A percentile compares a stretch with the other conserved stretches of the same genome.
Conservation (phyloP, 805 yeast genomes). For the Pichia nanzhaoensis region DNA sequence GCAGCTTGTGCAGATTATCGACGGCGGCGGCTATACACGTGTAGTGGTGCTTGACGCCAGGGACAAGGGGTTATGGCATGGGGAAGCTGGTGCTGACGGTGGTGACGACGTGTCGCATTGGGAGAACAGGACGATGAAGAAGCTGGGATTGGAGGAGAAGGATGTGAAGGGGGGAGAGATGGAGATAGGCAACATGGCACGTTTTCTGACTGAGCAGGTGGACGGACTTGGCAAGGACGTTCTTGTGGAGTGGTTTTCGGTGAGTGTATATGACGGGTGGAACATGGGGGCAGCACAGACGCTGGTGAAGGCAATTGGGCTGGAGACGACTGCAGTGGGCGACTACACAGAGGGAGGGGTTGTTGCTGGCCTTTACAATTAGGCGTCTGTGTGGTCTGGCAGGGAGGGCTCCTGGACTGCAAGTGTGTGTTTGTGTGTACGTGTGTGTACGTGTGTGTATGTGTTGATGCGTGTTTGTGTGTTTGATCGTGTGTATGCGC, state of each 20-base stretch:
- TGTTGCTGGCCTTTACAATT: too few relatives aligned
- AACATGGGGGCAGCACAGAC: conserved; percentile 7
- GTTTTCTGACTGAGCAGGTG: not conserved
- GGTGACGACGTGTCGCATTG: conserved; percentile 1
- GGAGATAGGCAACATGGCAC: not conserved
- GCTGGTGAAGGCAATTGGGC: not conserved
- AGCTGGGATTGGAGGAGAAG: not conserved
- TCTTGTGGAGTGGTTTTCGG: conserved; percentile 8
- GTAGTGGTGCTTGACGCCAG: conserved; percentile 9
- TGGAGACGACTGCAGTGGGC: not conserved
- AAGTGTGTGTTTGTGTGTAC: too few relatives aligned
- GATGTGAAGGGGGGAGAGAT: not conserved
- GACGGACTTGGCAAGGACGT: not conserved
- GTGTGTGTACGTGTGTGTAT: too few relatives aligned
- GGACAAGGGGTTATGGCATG: conserved; percentile 10
- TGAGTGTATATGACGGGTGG: conserved; percentile 13
- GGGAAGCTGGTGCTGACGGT: not conserved
- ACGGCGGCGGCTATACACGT: not conserved
- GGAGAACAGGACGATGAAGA: not conserved
- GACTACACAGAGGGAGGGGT: too few relatives aligned
- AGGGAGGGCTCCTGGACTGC: too few relatives aligned
- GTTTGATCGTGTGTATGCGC: too few relatives aligned
- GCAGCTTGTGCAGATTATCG: conserved; percentile 4
- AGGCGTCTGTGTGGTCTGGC: too few relatives aligned
- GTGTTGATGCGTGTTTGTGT: too few relatives aligned